These are phyloP conservation scores for Cystoisospora suis DNA, from an alignment of 169 alveolate species.

Conservation along the genomic window DNA sequence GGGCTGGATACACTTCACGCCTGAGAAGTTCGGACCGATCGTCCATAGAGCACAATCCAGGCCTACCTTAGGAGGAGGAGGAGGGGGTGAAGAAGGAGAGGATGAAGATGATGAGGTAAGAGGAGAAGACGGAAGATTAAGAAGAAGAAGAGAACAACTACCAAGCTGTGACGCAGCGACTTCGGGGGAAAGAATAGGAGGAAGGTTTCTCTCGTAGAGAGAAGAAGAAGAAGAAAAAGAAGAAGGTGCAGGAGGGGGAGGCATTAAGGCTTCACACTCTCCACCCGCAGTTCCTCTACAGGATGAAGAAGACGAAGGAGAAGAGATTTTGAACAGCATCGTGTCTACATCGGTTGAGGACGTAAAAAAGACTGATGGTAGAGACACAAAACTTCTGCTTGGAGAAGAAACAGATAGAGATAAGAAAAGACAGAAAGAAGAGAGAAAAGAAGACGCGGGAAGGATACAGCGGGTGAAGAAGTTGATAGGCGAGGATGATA, in stretches of 20 bases:
- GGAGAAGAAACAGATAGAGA: background rate
- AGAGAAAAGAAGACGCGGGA: background rate
- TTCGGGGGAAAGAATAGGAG: background rate
- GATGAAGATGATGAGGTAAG: background rate
- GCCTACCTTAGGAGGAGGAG: background rate
- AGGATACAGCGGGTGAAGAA: too few species aligned
- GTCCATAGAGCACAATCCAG: conserved; percentile 13
- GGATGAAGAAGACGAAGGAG: background rate
- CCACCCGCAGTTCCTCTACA: too few species aligned
- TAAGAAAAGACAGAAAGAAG: background rate
- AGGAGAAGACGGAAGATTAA: background rate
- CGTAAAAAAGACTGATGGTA: background rate
- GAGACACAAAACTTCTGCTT: background rate
- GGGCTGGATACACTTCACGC: conserved; percentile 30
- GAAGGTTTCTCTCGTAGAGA: background rate
- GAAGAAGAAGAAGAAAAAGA: background rate
- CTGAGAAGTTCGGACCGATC: background rate
- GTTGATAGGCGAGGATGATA: too few species aligned
- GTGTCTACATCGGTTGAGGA: background rate
- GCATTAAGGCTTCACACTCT: background rate
- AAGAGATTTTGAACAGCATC: background rate
- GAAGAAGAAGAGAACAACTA: background rate
- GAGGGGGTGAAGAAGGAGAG: too few species aligned
- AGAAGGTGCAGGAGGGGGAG: background rate
- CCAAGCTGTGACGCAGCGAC: conserved; percentile 7